Conservation (phyloP, 768 basidiomycete genomes). For the Gyrodon lividus region DNA sequence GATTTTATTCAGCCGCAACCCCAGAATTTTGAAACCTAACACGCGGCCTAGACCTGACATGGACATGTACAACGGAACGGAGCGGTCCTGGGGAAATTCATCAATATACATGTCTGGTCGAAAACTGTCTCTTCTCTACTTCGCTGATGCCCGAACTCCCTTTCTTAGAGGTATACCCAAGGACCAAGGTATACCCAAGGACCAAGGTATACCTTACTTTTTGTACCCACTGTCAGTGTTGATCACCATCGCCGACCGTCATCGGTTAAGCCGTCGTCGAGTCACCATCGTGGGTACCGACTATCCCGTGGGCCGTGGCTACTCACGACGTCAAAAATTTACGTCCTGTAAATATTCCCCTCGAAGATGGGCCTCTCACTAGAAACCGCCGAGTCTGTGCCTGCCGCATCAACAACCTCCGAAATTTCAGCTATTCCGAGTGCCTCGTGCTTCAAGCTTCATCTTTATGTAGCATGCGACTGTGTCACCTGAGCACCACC, state of each 20-base stretch:
- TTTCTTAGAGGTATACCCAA: neutral
- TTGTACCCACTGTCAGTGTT: no score
- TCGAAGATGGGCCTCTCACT: no score
- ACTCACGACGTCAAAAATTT: no score
- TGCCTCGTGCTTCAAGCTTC: no score
- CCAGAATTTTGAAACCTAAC: neutral
- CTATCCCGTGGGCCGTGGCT: no score
- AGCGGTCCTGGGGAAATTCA: neutral
- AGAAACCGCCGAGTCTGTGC: no score
- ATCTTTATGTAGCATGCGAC: neutral
- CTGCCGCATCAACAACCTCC: neutral
- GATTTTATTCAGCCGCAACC: conserved; percentile 2
- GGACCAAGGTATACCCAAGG: no score
- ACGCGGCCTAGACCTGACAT: neutral
- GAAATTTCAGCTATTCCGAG: neutral
- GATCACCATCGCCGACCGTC: no score
- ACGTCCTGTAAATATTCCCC: no score
- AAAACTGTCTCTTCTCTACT: neutral
- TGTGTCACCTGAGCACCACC: neutral
- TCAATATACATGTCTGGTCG: neutral
- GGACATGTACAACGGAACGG: neutral
- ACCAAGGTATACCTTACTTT: no score
- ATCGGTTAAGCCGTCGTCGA: no score
- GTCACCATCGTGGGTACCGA: no score
- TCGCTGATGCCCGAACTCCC: neutral